A percentile compares a stretch with the other conserved stretches of the same genome.
Conservation (phyloP, 2,329 filamentous ascomycete species). For the Colletotrichum coccodes region DNA sequence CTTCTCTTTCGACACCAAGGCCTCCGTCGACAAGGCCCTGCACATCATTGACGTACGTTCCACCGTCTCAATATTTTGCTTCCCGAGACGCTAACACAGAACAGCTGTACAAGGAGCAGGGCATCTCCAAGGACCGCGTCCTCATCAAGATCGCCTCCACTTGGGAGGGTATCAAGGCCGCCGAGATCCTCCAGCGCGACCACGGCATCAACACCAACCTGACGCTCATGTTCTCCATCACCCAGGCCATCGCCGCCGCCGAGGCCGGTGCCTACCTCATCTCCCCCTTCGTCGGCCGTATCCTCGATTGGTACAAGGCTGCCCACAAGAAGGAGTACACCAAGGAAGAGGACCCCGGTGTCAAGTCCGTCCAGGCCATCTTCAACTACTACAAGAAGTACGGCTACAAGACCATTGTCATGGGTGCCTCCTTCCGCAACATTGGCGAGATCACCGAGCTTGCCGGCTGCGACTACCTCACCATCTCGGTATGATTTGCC, state of each 20-base stretch:
- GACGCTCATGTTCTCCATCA: constrained; percentile 96
- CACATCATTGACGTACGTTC: constrained; percentile 89
- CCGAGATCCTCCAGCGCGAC: constrained; percentile 94
- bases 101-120: constrained; percentile 92
- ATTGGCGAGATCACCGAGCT: constrained; percentile 97
- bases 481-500: constrained; percentile 80
- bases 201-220: constrained; percentile 98
- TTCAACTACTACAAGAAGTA: constrained; percentile 99
- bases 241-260: constrained; percentile 94
- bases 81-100: constrained; percentile 33
- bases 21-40: constrained; percentile 93
- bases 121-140: constrained; percentile 92
- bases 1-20: constrained; percentile 95
- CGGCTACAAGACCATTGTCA: constrained; percentile 99
- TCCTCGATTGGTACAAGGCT: constrained; percentile 99
- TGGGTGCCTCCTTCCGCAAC: constrained; percentile 99
- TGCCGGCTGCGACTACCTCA: constrained; percentile 98
- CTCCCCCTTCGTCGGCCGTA: constrained; percentile 98
- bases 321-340: constrained; percentile 92
- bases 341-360: constrained; percentile 93
- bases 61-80: neutral
- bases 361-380: constrained; percentile 91
- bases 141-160: constrained; percentile 99
- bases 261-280: constrained; percentile 98
- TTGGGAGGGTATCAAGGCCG: constrained; percentile 99